Base-by-base conservation (phyloP, 495 filamentous ascomycete genomes). In the Talaromyces adpressus region DNA sequence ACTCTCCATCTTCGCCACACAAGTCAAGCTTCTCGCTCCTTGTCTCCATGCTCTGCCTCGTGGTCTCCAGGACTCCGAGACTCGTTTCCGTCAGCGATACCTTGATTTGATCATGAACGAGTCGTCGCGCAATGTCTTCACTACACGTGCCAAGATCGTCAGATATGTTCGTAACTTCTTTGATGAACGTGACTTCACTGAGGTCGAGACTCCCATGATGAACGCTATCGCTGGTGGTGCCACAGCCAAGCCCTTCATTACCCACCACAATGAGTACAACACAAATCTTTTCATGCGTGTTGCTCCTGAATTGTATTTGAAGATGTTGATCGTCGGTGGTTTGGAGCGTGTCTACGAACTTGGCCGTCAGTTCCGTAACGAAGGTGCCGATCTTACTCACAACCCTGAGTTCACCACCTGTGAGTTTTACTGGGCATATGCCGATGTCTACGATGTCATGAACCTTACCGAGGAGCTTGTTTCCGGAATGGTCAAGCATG, bases 121-220 rank as follows among this genome's bases (percentile, higher is more conserved):
- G 68, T 78, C 77, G 20, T 90, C 87, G 9, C 86, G 91, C 41
- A 83, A 94, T 29, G 89, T 91, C 51, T 89, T 97, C 74, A 78
- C 89, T 65, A 91, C 89, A 16, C 85, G 94, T 23, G 82, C 89
- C 73, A 93, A 91, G 82, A 91, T 97, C 65, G 84, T 96, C 63
- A 82, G 79, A 61, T 97, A 89, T 71, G 87, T 98, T 64, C 90
- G 93, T 65, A 82, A 84, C 63, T 98, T 85, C 82, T 91, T 98
- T 67, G 91, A 97, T 67, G 81, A 82, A 61, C 82, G 85, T 57
- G 91, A 91, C 63, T 98, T 98, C 72, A 81, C 89, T 57, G 93
- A 97, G 74, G 91, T 98, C n/a, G 90, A 97, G 78, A 98, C 94
- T 1, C 95, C 95, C 8, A 96, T 98, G 86, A 91, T 99, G 88